Percentiles rank a stretch among this genome's conserved stretches.
Evolutionary conservation across 2,329 filamentous ascomycete genomes (phyloP).

Genomic region (Pseudogymnoascus verrucosus): DNA sequence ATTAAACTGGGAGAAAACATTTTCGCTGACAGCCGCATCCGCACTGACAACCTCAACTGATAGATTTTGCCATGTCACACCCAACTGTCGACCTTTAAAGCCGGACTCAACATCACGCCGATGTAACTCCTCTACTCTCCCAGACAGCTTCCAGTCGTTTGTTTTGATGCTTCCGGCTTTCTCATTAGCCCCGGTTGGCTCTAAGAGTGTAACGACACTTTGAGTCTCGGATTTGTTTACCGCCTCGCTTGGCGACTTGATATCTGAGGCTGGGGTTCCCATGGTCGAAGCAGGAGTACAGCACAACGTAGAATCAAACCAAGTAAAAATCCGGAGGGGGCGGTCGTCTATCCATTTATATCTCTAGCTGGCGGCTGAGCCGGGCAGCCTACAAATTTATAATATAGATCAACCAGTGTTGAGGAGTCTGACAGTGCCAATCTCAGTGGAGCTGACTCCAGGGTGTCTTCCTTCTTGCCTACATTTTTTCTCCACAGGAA

Average conservation of each 20-base stretch:
- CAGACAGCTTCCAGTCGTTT: background rate
- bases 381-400: background rate
- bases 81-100: slow-evolving; percentile 13
- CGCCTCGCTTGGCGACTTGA: background rate
- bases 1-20: slow-evolving; percentile 52
- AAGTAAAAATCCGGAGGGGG: background rate
- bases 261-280: background rate
- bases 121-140: background rate
- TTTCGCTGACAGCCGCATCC: slow-evolving; percentile 37
- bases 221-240: background rate
- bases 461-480: background rate
- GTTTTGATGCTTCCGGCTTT: background rate
- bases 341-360: background rate
- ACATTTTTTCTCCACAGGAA: background rate
- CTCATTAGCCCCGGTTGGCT: background rate
- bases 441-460: background rate
- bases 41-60: slow-evolving; percentile 26
- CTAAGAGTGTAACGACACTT: background rate
- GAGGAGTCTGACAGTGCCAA: background rate
- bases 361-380: background rate
- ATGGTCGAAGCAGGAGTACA: background rate
- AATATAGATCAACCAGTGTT: background rate
- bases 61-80: slow-evolving; percentile 25
- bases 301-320: background rate
- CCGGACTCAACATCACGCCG: background rate